A percentile compares a stretch with the other conserved stretches of the same genome.
Conservation (phyloP, 2,329 filamentous ascomycete species). For the Colletotrichum sojae region DNA sequence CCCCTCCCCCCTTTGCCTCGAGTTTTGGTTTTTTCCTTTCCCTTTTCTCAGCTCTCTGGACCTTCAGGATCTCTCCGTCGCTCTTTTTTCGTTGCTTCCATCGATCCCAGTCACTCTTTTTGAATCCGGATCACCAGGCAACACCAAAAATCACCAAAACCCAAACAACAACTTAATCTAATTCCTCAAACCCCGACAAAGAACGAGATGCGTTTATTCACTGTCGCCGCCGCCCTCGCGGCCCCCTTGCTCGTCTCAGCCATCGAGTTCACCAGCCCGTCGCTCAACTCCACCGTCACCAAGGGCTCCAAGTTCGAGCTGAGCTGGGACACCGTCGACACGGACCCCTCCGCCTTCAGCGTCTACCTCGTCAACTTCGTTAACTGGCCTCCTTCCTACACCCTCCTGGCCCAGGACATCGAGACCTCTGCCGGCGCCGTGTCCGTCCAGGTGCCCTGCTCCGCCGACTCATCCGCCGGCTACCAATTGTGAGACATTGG, state of each 20-base stretch:
- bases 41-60: background rate
- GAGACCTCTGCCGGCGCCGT: conserved; percentile 49
- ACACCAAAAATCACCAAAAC: background rate
- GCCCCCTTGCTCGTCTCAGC: conserved; percentile 49
- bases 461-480: conserved; percentile 51
- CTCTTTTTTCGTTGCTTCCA: conserved; percentile 21
- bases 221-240: conserved; percentile 48
- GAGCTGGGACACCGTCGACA: conserved; percentile 56
- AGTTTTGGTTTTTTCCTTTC: no score
- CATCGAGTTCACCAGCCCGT: conserved; percentile 50
- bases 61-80: conserved; percentile 7
- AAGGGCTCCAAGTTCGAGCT: conserved; percentile 53
- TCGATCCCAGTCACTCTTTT: conserved; percentile 40
- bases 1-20: background rate
- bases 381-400: conserved; percentile 58
- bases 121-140: conserved; percentile 23
- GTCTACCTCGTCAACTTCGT: conserved; percentile 61
- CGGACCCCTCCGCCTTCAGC: conserved; percentile 55
- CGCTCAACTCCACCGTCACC: conserved; percentile 52
- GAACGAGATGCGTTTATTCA: conserved; percentile 47
- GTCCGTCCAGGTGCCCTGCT: conserved; percentile 56
- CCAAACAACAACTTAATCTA: background rate
- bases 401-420: conserved; percentile 52
- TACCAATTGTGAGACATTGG: conserved; percentile 52
- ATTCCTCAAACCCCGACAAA: background rate